Evolutionary conservation across 495 filamentous ascomycete genomes (phyloP).

Genomic region (Neurospora sp.): DNA sequence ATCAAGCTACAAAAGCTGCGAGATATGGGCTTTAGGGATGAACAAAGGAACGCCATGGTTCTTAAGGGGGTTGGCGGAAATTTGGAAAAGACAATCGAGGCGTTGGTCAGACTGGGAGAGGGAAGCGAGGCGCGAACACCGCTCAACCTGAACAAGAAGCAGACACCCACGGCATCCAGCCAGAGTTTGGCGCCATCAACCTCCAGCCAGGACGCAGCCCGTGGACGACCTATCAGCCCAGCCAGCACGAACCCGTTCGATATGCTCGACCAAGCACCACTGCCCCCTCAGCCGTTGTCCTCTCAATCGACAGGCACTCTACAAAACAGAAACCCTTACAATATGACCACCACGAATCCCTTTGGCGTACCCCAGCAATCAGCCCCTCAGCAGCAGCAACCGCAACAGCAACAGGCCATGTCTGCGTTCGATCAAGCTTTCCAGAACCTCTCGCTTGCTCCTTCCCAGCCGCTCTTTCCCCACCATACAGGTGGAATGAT

Average conservation of each 20-base stretch:
- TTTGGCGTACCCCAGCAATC: slow-evolving; percentile 32
- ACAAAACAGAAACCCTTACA: slow-evolving; percentile 43
- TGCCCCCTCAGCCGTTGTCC: slow-evolving; percentile 40
- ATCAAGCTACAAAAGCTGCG: slow-evolving; percentile 66
- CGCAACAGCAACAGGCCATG: slow-evolving; percentile 21
- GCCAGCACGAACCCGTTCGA: slow-evolving; percentile 64
- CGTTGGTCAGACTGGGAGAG: slow-evolving; percentile 71
- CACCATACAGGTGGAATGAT: slow-evolving; percentile 74
- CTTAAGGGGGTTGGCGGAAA: slow-evolving; percentile 74
- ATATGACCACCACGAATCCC: slow-evolving; percentile 33
- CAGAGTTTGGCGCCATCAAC: slow-evolving; percentile 35
- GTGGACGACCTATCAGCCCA: slow-evolving; percentile 25
- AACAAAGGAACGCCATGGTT: slow-evolving; percentile 67
- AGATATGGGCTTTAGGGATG: slow-evolving; percentile 90
- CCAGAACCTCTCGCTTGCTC: slow-evolving; percentile 59
- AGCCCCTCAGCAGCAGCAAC: background rate
- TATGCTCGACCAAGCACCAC: slow-evolving; percentile 27
- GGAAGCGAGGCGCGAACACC: slow-evolving; percentile 10
- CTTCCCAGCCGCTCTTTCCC: slow-evolving; percentile 60
- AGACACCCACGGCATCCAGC: slow-evolving; percentile 2
- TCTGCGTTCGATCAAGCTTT: slow-evolving; percentile 54
- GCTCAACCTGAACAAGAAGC: background rate
- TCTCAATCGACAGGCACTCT: slow-evolving; percentile 49
- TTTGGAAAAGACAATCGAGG: slow-evolving; percentile 73
- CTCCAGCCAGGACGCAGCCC: slow-evolving; percentile 17